Conservation (phyloP, 2,329 filamentous ascomycete species). For the Sporothrix dimorphospora region DNA sequence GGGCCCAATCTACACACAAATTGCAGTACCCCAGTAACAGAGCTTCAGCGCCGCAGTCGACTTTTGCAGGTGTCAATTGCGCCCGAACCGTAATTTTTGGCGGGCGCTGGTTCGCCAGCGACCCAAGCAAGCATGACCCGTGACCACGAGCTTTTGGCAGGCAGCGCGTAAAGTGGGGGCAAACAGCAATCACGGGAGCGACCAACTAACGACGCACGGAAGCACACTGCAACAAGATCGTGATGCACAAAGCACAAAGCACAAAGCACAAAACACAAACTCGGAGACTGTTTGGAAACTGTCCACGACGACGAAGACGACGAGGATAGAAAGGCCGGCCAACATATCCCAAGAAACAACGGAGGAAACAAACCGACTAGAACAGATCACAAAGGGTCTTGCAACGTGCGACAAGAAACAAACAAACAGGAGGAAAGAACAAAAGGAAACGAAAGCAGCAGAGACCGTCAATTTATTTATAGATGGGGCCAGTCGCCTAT, state of each 20-base stretch:
- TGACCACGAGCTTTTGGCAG: constrained; percentile 19
- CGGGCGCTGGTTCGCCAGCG: constrained; percentile 4
- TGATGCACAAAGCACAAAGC: not conserved
- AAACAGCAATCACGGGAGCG: not conserved
- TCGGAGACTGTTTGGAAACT: not conserved
- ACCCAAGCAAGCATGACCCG: not conserved
- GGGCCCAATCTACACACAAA: too few relatives aligned
- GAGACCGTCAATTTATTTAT: not conserved
- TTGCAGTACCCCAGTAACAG: not conserved
- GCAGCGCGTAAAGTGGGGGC: constrained; percentile 19
- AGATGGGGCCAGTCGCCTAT: not conserved
- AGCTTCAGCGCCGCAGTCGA: not conserved
- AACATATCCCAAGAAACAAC: not conserved
- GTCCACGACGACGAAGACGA: not conserved
- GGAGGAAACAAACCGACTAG: not conserved
- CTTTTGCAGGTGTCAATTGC: not conserved
- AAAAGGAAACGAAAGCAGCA: not conserved
- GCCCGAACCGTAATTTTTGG: not conserved
- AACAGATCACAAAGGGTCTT: not conserved
- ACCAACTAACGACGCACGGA: not conserved
- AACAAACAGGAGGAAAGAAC: not conserved
- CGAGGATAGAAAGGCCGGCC: too few relatives aligned
- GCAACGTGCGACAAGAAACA: constrained; percentile 10
- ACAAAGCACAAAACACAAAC: not conserved
- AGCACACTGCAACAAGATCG: not conserved